These are phyloP conservation scores for Amesomyces nigricolor DNA, from an alignment of 2,329 filamentous ascomycete species.

Conservation along the genomic window DNA sequence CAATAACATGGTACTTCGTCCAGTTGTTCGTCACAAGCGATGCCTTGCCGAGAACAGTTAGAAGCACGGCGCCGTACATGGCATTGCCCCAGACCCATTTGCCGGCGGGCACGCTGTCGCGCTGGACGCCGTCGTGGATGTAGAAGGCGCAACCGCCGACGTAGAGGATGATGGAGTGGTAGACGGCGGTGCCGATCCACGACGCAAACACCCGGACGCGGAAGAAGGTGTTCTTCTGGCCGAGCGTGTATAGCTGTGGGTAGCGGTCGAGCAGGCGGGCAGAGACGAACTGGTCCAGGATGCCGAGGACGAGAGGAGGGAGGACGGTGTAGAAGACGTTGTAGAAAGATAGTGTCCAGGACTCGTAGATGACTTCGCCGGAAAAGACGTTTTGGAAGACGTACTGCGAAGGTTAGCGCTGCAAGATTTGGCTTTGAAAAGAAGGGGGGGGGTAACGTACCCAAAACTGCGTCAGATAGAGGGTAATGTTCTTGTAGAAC, in stretches of 20 bases:
- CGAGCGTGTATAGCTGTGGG: constrained; percentile 89
- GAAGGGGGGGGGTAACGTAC: constrained; percentile 44
- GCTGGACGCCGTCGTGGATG: constrained; percentile 69
- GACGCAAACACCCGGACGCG: constrained; percentile 84
- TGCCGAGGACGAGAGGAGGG: constrained; percentile 88
- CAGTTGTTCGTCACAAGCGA: constrained; percentile 94
- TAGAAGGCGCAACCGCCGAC: constrained; percentile 77
- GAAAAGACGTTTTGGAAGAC: constrained; percentile 98
- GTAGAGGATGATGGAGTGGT: constrained; percentile 93
- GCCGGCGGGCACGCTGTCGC: constrained; percentile 74
- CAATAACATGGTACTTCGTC: constrained; percentile 96
- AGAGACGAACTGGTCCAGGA: constrained; percentile 96
- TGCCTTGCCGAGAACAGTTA: constrained; percentile 91
- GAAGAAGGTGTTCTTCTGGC: constrained; percentile 91
- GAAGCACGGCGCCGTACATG: constrained; percentile 89
- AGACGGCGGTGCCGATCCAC: constrained; percentile 92
- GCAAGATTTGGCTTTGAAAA: not conserved
- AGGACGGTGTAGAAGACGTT: constrained; percentile 97
- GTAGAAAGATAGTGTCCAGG: constrained; percentile 98
- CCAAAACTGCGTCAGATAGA: constrained; percentile 99
- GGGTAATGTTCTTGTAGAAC: constrained; percentile 98
- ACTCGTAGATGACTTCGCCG: constrained; percentile 96
- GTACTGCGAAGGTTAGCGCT: constrained; percentile 52
- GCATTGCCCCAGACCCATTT: constrained; percentile 98
- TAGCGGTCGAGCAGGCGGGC: constrained; percentile 90